These are phyloP conservation scores for Cupressus sempervirens DNA, from an alignment of 75 land plant genomes.

Conservation along the genomic window DNA sequence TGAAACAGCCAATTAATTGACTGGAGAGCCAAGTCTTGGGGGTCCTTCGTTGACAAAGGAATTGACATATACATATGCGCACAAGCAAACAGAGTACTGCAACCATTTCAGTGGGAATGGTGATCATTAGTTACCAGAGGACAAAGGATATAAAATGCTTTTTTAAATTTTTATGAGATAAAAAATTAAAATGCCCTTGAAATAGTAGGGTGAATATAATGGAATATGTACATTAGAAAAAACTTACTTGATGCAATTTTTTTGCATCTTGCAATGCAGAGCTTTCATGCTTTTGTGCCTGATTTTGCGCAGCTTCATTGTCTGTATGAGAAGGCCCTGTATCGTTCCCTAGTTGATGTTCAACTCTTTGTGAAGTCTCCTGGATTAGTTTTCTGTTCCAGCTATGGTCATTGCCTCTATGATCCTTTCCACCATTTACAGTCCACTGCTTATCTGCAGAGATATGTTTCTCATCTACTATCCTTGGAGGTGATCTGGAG, in stretches of 20 bases:
- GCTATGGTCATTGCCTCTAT: constrained; percentile 1
- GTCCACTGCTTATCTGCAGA: constrained; percentile 18
- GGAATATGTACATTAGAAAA: not conserved
- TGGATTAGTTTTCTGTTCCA: not conserved
- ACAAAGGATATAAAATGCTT: too few species aligned
- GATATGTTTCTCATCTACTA: constrained; percentile 24
- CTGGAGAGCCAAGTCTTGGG: too few species aligned
- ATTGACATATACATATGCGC: not conserved
- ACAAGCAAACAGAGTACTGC: not conserved
- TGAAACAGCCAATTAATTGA: too few species aligned
- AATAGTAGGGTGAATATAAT: not conserved
- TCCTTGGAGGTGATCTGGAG: constrained; percentile 24
- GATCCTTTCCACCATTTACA: constrained; percentile 17
- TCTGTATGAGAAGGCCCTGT: constrained; percentile 5
- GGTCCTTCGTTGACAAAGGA: too few species aligned
- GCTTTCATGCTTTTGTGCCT: constrained; percentile 15
- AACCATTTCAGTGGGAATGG: not conserved
- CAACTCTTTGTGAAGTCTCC: constrained; percentile 12
- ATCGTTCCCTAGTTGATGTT: constrained; percentile 9
- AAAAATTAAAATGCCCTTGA: not conserved
- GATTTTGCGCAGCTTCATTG: constrained; percentile 7
- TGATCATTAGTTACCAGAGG: not conserved
- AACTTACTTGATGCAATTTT: constrained; percentile 7
- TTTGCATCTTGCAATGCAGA: constrained; percentile 18
- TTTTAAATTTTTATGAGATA: not conserved